Percentiles rank a stretch among this genome's conserved stretches.
phyloP scores from a whole-genome alignment of 331 rosid species.

The Dryas integrifolia region DNA sequence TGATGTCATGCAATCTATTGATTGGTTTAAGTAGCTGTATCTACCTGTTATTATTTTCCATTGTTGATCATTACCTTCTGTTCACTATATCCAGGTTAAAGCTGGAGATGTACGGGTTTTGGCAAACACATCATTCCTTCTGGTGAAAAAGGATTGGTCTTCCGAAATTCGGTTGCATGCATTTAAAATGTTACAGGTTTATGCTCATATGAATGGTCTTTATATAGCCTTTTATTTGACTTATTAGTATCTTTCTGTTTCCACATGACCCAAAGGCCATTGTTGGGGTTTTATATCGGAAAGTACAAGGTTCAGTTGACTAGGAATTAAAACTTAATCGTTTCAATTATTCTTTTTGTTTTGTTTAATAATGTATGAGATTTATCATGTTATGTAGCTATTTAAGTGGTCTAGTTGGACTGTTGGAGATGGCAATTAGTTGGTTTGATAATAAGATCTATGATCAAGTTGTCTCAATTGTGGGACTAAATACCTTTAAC shows the following conservation, averaged over 20 bases:
- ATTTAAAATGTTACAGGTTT: conserved; percentile 88
- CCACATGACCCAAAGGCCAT: background rate
- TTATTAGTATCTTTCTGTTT: background rate
- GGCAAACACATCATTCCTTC: conserved; percentile 67
- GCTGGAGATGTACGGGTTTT: conserved; percentile 62
- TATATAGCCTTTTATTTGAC: conserved; percentile 11
- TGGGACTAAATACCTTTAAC: background rate
- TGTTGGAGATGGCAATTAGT: background rate
- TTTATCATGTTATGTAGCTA: background rate
- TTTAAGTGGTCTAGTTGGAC: background rate
- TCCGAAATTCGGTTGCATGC: conserved; percentile 94
- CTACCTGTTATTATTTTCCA: conserved; percentile 8
- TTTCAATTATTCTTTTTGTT: too few species aligned
- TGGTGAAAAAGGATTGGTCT: conserved; percentile 84
- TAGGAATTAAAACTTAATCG: background rate
- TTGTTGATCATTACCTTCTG: conserved; percentile 13
- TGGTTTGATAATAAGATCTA: background rate
- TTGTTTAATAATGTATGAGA: background rate
- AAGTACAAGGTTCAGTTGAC: background rate
- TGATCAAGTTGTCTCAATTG: background rate
- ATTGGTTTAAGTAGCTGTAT: conserved; percentile 1
- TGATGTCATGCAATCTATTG: background rate
- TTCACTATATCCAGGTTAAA: conserved; percentile 52
- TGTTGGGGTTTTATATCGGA: background rate
- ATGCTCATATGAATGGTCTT: conserved; percentile 21